Percentiles rank a stretch among this genome's conserved stretches.
These are phyloP conservation scores for Pythium folliculosum DNA, from an alignment of 352 stramenopile genomes.

Conservation along the genomic window DNA sequence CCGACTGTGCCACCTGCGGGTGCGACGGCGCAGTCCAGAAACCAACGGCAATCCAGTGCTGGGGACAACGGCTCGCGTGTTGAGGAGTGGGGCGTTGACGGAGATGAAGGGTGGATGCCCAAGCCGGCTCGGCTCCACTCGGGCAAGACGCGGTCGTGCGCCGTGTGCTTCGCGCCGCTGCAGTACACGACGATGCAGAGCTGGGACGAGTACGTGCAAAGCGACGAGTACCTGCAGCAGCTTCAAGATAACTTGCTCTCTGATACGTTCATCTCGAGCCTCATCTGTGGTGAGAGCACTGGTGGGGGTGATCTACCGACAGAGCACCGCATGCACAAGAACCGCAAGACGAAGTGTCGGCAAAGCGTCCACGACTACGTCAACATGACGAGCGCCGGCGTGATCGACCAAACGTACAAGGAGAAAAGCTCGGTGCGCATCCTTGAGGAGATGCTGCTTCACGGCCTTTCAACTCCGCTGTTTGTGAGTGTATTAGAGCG, in stretches of 20 bases:
- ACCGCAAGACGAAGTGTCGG: conserved; percentile 77
- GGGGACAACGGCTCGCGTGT: neutral
- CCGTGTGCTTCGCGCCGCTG: conserved; percentile 72
- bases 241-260: conserved; percentile 79
- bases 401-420: conserved; percentile 67
- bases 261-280: conserved; percentile 73
- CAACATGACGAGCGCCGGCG: conserved; percentile 83
- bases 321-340: conserved; percentile 87
- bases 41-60: conserved; percentile 23
- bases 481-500: conserved; percentile 81
- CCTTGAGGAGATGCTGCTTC: conserved; percentile 82
- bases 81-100: conserved; percentile 33
- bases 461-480: conserved; percentile 71
- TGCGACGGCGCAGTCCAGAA: conserved; percentile 1
- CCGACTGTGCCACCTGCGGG: neutral
- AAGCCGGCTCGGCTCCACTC: conserved; percentile 79
- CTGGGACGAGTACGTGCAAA: conserved; percentile 87
- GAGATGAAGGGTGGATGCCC: conserved; percentile 84
- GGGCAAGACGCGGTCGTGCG: conserved; percentile 74
- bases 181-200: conserved; percentile 67
- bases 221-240: conserved; percentile 66
- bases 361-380: conserved; percentile 78
- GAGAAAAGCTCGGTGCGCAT: conserved; percentile 76
- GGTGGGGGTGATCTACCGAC: conserved; percentile 73
- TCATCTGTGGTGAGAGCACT: conserved; percentile 77